Base-by-base conservation (phyloP, 1,139 yeast genomes). In the Debaryomyces subglobosus region DNA sequence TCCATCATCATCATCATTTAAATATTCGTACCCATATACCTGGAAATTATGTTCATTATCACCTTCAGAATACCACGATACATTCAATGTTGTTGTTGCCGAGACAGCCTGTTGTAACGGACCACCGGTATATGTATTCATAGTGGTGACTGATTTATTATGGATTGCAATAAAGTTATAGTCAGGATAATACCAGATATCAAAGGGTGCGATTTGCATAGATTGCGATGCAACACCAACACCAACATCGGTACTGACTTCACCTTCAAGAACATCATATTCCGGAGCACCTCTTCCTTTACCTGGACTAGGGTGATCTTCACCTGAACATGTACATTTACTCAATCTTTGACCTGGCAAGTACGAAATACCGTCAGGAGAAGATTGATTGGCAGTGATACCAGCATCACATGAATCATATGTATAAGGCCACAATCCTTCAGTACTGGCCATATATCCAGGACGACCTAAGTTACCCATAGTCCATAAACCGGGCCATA, bases 401-500 rank as follows among this genome's bases (percentile, higher is more conserved):
- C 96, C 96, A 5, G 89, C 89, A 72, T 89, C 96, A 71, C 96
- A 89, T 16, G 80, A 68, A 37, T 84, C 82, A 63, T 89, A 89
- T 12, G 90, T 76, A 61, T 89, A 89, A 2, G 96, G 96, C 96
- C 96, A 89, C 12, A 87, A 85, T 39, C 96, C 96, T 41, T 88
- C 94, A 3, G 96, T 81, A 7, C 89, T 68, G 3, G 92, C 91
- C 62, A 82, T 64, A 63, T 79, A 89, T 10, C 96, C 96, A 0
- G 96, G 90, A 57, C 96, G 78, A 27, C 88, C 96, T 50, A 89
- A 71, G 59, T 89, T 89, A 42, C 96, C 96, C 78, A 89, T 76
- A 1, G 94, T 78, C 96, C 96, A 89, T 48, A 88, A 63, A 68
- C 96, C 96, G 0, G 96, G 96, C 96, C 96, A 89, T 49, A 89